These are phyloP conservation scores for Xylaria sp. DNA, from an alignment of 2,329 filamentous ascomycete species.

Conservation along the genomic window DNA sequence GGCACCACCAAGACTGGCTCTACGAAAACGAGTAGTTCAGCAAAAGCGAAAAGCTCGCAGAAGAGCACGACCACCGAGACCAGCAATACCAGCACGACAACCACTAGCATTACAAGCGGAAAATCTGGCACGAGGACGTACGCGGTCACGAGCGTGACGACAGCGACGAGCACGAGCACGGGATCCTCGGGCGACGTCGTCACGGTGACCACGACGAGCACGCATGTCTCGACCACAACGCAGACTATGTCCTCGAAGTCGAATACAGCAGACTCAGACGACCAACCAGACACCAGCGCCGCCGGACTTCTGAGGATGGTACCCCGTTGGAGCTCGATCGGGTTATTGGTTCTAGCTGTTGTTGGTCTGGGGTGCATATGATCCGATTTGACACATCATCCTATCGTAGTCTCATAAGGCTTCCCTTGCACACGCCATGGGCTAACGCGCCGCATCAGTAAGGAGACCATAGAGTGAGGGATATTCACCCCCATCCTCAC, in stretches of 20 bases:
- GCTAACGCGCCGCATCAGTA: too few species aligned
- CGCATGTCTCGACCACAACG: constrained; percentile 20
- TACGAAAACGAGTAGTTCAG: not conserved
- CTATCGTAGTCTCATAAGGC: not conserved
- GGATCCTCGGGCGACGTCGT: not conserved
- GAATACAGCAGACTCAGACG: not conserved
- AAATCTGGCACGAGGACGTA: not conserved
- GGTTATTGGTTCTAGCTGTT: not conserved
- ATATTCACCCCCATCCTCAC: too few species aligned
- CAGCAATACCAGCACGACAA: not conserved
- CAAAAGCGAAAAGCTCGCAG: too few species aligned
- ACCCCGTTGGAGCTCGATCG: not conserved
- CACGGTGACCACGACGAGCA: constrained; percentile 19
- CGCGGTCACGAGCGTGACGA: constrained; percentile 10
- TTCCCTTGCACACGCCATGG: too few species aligned
- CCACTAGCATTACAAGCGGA: not conserved
- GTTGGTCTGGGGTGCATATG: not conserved
- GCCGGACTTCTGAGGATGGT: not conserved
- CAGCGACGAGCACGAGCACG: constrained; percentile 10
- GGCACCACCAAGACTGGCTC: not conserved
- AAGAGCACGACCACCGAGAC: not conserved
- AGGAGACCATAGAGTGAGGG: too few species aligned
- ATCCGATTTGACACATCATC: not conserved
- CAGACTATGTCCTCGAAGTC: not conserved
- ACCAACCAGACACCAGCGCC: not conserved